Conservation (phyloP, 805 yeast species). For the Yarrowia phangngaensis region DNA sequence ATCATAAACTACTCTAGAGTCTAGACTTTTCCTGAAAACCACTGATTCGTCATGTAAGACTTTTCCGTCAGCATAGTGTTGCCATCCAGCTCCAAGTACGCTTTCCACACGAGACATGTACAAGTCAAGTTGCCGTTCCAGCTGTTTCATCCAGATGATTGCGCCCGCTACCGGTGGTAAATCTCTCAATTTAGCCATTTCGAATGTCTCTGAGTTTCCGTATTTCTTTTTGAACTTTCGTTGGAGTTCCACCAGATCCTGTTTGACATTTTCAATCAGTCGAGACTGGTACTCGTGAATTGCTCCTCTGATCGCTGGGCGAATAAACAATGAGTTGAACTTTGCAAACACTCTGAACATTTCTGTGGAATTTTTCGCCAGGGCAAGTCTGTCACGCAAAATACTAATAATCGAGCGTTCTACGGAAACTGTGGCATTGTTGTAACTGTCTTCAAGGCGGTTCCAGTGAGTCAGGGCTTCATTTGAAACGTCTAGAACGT, state of each 20-base stretch:
- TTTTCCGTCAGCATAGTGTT: slow-evolving; percentile 60
- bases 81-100: slow-evolving; percentile 61
- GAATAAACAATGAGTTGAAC: slow-evolving; percentile 47
- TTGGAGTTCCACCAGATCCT: slow-evolving; percentile 47
- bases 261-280: slow-evolving; percentile 48
- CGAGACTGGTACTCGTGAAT: slow-evolving; percentile 56
- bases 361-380: slow-evolving; percentile 46
- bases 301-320: slow-evolving; percentile 56
- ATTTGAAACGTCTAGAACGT: slow-evolving; percentile 42
- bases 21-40: slow-evolving; percentile 46
- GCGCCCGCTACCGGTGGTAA: slow-evolving; percentile 49
- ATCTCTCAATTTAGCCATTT: slow-evolving; percentile 44
- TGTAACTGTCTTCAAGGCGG: slow-evolving; percentile 44
- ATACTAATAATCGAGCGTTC: slow-evolving; percentile 47
- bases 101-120: slow-evolving; percentile 48
- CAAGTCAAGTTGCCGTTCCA: slow-evolving; percentile 44
- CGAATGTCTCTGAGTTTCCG: slow-evolving; percentile 36
- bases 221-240: slow-evolving; percentile 41
- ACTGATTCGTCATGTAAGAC: slow-evolving; percentile 52
- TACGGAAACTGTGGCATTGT: slow-evolving; percentile 43
- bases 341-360: slow-evolving; percentile 51
- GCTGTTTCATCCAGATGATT: slow-evolving; percentile 53
- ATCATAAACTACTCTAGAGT: slow-evolving; percentile 44
- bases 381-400: slow-evolving; percentile 43
- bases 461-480: slow-evolving; percentile 42